A percentile compares a stretch with the other conserved stretches of the same genome.
phyloP scores from a whole-genome alignment of 1,284 basidiomycete genomes.

The Ustilago cynodontis region DNA sequence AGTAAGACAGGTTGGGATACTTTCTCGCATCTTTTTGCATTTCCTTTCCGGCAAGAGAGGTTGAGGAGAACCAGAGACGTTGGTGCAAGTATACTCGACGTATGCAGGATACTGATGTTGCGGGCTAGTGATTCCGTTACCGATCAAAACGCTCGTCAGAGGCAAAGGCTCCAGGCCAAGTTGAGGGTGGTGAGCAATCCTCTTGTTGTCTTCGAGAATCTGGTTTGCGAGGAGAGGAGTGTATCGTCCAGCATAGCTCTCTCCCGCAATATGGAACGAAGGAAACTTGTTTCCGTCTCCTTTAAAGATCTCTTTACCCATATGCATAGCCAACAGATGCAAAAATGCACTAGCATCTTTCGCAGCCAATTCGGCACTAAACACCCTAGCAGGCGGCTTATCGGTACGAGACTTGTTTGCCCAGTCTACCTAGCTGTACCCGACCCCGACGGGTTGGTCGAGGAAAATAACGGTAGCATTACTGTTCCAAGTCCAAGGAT shows the following conservation, averaged over 20 bases:
- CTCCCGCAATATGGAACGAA: slow-evolving; percentile 65
- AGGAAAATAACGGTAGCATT: slow-evolving; percentile 67
- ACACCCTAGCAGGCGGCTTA: slow-evolving; percentile 60
- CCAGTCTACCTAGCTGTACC: slow-evolving; percentile 68
- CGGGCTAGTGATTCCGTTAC: slow-evolving; percentile 68
- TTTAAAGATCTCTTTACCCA: slow-evolving; percentile 46
- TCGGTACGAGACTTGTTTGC: slow-evolving; percentile 55
- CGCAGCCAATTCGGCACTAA: slow-evolving; percentile 56
- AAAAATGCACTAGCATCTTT: slow-evolving; percentile 66
- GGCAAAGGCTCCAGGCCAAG: slow-evolving; percentile 60
- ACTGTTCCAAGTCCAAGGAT: slow-evolving; percentile 64
- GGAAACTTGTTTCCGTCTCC: slow-evolving; percentile 27
- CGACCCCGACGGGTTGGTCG: slow-evolving; percentile 68
- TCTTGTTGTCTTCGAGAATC: slow-evolving; percentile 64
- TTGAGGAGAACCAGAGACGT: slow-evolving; percentile 44
- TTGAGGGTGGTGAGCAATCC: slow-evolving; percentile 56
- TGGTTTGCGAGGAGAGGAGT: slow-evolving; percentile 63
- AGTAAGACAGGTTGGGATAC: slow-evolving; percentile 55
- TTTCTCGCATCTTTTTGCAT: slow-evolving; percentile 56
- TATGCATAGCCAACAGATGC: slow-evolving; percentile 64
- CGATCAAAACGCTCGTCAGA: slow-evolving; percentile 61
- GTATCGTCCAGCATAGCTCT: slow-evolving; percentile 67
- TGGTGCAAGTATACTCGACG: slow-evolving; percentile 64
- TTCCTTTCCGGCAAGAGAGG: slow-evolving; percentile 54
- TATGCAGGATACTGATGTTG: slow-evolving; percentile 64